Evolutionary conservation across 1,284 basidiomycete species (phyloP), one percentile per base, ranked within the genome.

Genomic region (Rhodotorula mucilaginosa): DNA sequence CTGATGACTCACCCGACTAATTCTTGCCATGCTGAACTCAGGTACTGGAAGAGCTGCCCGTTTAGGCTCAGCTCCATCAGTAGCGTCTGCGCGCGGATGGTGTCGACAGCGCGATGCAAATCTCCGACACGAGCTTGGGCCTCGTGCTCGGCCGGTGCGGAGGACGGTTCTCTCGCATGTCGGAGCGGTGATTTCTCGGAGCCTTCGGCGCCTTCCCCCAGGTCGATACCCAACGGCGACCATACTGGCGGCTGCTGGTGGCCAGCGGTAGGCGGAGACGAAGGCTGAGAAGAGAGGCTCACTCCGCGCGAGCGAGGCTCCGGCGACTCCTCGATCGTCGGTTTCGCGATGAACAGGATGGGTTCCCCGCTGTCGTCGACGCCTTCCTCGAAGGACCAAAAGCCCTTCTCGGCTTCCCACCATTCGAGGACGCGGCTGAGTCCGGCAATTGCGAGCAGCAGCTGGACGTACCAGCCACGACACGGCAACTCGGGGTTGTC

Each of bases 331-430:
- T 74, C 73, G 47, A 18, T 48, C 5, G 49, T 51, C 18, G 76
- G 71, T 51, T 94, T 94, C 79, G 92, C 88, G 68, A 97, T 91
- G 79, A 96, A 96, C 72, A 89, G 87, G 66, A 96, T 84, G 1
- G 91, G 91, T 76, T 97, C 94, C 70, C 89, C 88, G 70, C 85
- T 83, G 56, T 82, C 82, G 66, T 93, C 91, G 65, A 82, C 82
- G 64, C 94, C 92, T 71, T 96, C 93, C 80, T 95, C 91, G 79
- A 98, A 98, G 79, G 97, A 97, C 97, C 97, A 99, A 82, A 99
- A 99, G 74, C 95, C 93, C 80, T 96, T 96, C 83, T 99, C 97
- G n/a, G 96, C 96, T 61, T 97, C 93, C 96, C 96, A 99, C 97
- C 97, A 99, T 80, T 99, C 97, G 70, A 98, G 89, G 44, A 99